Conservation (phyloP, 768 basidiomycete genomes). For the Lentinula guzmanii region DNA sequence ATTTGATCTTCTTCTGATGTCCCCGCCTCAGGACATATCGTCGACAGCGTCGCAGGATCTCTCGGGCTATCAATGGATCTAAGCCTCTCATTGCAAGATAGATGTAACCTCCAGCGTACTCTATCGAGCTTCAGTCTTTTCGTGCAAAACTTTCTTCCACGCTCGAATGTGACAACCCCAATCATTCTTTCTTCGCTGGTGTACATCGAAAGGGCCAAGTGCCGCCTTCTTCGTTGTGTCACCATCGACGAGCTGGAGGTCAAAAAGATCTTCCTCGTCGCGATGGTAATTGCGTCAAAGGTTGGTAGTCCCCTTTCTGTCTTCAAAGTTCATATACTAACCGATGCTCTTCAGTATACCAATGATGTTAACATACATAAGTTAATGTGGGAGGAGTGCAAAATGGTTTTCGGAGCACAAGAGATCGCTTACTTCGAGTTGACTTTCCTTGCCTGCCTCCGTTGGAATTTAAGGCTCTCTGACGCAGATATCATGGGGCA, state of each 20-base stretch:
- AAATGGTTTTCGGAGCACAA: slow-evolving; percentile 73
- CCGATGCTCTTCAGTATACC: slow-evolving; percentile 45
- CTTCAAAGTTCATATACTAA: neutral
- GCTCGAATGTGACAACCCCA: slow-evolving; percentile 63
- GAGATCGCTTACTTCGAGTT: slow-evolving; percentile 77
- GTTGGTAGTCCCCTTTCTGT: slow-evolving; percentile 25
- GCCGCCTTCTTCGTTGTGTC: slow-evolving; percentile 67
- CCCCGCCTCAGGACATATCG: slow-evolving; percentile 50
- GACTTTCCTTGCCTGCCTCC: slow-evolving; percentile 73
- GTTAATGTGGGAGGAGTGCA: slow-evolving; percentile 83
- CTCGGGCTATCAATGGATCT: slow-evolving; percentile 68
- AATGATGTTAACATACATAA: slow-evolving; percentile 90
- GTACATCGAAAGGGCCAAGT: slow-evolving; percentile 72
- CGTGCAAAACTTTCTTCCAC: slow-evolving; percentile 60
- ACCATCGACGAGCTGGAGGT: slow-evolving; percentile 72
- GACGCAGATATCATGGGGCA: slow-evolving; percentile 58
- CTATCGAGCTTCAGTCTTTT: slow-evolving; percentile 55
- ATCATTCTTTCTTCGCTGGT: slow-evolving; percentile 66
- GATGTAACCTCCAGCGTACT: slow-evolving; percentile 38
- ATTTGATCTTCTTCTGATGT: neutral
- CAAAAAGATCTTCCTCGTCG: slow-evolving; percentile 86
- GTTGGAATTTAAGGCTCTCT: slow-evolving; percentile 62
- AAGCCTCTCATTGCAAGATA: slow-evolving; percentile 43
- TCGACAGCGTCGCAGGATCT: slow-evolving; percentile 62
- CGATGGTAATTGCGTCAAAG: slow-evolving; percentile 82